These are phyloP conservation scores for Drosera spatulata DNA, from an alignment of 179 eudicot genomes.

Conservation along the genomic window DNA sequence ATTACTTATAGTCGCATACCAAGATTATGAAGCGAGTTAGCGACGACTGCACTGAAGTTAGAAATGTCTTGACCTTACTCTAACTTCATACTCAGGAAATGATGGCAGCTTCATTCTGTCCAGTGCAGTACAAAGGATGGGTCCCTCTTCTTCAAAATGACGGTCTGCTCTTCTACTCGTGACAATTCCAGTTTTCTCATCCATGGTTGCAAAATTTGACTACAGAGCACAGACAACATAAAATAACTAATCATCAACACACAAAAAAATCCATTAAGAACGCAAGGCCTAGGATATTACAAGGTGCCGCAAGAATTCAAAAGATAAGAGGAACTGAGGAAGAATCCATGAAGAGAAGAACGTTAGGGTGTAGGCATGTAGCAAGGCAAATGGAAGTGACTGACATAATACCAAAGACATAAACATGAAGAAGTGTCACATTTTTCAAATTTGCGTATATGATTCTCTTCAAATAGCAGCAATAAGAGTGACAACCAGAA, in stretches of 20 bases:
- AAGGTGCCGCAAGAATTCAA: no score
- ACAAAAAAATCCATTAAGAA: neutral
- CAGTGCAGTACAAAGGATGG: slow-evolving; percentile 82
- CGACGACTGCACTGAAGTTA: slow-evolving; percentile 5
- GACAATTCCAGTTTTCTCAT: slow-evolving; percentile 75
- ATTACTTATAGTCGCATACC: neutral
- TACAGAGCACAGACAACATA: slow-evolving; percentile 16
- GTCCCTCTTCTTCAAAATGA: slow-evolving; percentile 99
- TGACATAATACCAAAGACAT: no score
- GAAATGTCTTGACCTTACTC: slow-evolving; percentile 70
- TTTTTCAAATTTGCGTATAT: no score
- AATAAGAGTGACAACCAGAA: neutral
- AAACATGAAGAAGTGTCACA: no score
- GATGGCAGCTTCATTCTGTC: slow-evolving; percentile 90
- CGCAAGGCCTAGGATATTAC: no score
- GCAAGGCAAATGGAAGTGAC: no score
- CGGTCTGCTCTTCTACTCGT: slow-evolving; percentile 94
- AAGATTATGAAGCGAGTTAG: neutral
- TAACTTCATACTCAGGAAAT: slow-evolving; percentile 79
- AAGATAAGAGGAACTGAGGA: no score
- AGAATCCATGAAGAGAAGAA: no score
- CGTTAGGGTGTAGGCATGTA: no score
- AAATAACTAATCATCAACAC: neutral
- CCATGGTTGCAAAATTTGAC: slow-evolving; percentile 96
- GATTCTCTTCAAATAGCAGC: neutral